Percentiles rank a stretch among this genome's conserved stretches.
These are phyloP conservation scores for Macadamia integrifolia DNA, from an alignment of 164 flowering plant species.

Conservation along the genomic window DNA sequence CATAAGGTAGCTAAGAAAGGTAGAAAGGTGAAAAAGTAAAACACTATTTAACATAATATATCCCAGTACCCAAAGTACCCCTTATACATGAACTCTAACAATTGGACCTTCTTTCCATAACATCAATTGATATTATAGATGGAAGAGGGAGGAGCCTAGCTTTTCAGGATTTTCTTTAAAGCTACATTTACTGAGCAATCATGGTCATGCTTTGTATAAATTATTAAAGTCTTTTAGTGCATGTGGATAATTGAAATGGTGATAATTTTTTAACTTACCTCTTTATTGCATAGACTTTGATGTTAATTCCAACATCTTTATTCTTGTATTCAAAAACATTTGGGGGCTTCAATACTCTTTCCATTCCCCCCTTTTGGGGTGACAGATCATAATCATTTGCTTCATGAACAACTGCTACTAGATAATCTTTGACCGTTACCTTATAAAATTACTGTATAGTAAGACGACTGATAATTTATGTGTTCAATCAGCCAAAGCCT, in stretches of 20 bases:
- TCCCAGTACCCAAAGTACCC: too few species aligned
- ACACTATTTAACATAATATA: too few species aligned
- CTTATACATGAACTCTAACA: too few species aligned
- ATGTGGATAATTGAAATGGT: background rate
- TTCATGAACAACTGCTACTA: background rate
- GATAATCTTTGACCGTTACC: background rate
- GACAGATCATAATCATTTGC: background rate
- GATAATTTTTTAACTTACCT: too few species aligned
- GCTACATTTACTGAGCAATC: background rate
- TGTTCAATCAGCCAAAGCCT: slow-evolving; percentile 72
- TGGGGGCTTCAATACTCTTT: background rate
- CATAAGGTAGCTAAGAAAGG: too few species aligned
- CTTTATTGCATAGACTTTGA: background rate
- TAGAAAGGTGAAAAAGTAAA: too few species aligned
- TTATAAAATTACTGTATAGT: background rate
- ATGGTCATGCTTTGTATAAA: background rate
- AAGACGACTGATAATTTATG: slow-evolving; percentile 9
- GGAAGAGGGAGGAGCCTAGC: too few species aligned
- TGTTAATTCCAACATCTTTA: background rate
- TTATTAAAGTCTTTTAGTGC: background rate
- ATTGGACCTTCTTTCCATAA: too few species aligned
- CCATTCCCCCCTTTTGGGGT: too few species aligned
- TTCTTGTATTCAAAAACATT: background rate
- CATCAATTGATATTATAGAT: too few species aligned
- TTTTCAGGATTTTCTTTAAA: background rate